Evolutionary conservation across 768 basidiomycete genomes (phyloP).

Genomic region (Phylloporus arenicola): DNA sequence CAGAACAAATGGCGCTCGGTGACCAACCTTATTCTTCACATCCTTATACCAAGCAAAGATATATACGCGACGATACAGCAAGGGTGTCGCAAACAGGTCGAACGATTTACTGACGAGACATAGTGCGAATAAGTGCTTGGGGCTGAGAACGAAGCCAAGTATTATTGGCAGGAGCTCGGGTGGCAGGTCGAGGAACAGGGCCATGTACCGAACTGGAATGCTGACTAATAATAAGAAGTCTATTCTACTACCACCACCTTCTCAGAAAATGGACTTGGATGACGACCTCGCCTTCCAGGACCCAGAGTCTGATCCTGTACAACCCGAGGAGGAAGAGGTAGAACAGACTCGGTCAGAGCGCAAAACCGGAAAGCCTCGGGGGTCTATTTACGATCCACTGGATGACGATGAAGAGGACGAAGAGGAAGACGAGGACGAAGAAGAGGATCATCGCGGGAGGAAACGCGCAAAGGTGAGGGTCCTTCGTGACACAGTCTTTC

Average conservation of each 20-base stretch:
- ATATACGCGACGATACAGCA: constrained; percentile 53
- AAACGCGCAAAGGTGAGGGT: constrained; percentile 58
- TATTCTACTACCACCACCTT: constrained; percentile 25
- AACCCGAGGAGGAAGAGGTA: constrained; percentile 33
- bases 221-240: constrained; percentile 23
- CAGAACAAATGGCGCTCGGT: background rate
- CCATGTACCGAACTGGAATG: constrained; percentile 28
- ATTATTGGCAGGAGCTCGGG: constrained; percentile 59
- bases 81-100: constrained; percentile 41
- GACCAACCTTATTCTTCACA: constrained; percentile 51
- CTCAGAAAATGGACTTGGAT: constrained; percentile 21
- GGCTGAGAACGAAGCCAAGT: constrained; percentile 44
- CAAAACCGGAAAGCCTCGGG: constrained; percentile 22
- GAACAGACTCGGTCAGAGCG: constrained; percentile 19
- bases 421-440: constrained; percentile 52
- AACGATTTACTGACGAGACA: constrained; percentile 60
- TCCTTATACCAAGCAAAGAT: constrained; percentile 72
- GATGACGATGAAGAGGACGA: constrained; percentile 47
- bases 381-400: constrained; percentile 34
- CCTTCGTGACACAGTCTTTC: background rate
- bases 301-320: constrained; percentile 24
- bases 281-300: constrained; percentile 33
- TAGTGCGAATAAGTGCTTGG: constrained; percentile 44
- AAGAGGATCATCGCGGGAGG: constrained; percentile 39
- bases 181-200: constrained; percentile 53